Evolutionary conservation across 176 grass and related monocot genomes (phyloP).

Genomic region (Oropetium thomaeum): DNA sequence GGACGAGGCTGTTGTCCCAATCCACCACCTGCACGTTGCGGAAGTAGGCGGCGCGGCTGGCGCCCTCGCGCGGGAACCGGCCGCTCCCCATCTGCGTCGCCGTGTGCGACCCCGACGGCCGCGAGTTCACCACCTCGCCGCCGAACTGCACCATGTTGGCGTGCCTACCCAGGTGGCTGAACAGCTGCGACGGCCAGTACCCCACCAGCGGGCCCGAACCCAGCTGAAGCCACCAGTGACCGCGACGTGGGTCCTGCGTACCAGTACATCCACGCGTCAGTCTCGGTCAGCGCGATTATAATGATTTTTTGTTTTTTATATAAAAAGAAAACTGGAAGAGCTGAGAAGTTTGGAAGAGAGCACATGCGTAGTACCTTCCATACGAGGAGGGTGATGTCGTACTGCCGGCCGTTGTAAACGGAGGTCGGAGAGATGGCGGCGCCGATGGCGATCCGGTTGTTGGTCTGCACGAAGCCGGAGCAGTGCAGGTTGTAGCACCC

Average conservation of each 20-base stretch:
- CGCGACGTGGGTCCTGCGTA: slow-evolving; percentile 66
- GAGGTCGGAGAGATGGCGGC: slow-evolving; percentile 83
- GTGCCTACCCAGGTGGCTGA: slow-evolving; percentile 60
- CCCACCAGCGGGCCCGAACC: slow-evolving; percentile 64
- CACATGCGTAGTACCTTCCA: slow-evolving; percentile 58
- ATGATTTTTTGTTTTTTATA: too few relatives aligned
- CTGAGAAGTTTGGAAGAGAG: too few relatives aligned
- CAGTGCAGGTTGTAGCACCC: slow-evolving; percentile 97
- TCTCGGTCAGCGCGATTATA: too few relatives aligned
- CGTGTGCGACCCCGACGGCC: slow-evolving; percentile 53
- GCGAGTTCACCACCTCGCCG: slow-evolving; percentile 75
- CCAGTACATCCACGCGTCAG: background rate
- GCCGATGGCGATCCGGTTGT: slow-evolving; percentile 74
- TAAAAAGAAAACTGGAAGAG: background rate
- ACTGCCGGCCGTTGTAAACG: slow-evolving; percentile 53
- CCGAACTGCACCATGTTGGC: slow-evolving; percentile 95
- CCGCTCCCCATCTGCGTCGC: slow-evolving; percentile 85
- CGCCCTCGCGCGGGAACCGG: slow-evolving; percentile 50
- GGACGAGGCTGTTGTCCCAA: slow-evolving; percentile 83
- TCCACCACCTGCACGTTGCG: slow-evolving; percentile 84
- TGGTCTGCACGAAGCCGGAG: slow-evolving; percentile 92
- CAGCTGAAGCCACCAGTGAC: slow-evolving; percentile 89
- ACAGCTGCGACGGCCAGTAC: slow-evolving; percentile 73
- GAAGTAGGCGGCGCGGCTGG: slow-evolving; percentile 71
- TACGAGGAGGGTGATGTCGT: slow-evolving; percentile 74